These are phyloP conservation scores for Gnomoniopsis smithogilvyi DNA, from an alignment of 2,329 filamentous ascomycete genomes.

Conservation along the genomic window DNA sequence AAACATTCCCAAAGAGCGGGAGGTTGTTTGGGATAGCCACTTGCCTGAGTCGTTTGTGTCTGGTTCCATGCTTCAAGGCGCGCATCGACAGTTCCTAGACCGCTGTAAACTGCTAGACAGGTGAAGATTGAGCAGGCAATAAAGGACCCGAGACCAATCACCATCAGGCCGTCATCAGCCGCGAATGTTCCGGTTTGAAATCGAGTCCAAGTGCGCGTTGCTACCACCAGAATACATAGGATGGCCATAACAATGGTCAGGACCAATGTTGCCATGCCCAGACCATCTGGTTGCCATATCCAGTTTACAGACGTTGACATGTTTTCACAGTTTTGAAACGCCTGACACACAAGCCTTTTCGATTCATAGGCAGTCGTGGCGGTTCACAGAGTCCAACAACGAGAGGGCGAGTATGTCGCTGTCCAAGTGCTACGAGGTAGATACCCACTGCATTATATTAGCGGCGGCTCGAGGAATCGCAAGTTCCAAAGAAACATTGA, in stretches of 20 bases:
- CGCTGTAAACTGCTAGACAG: neutral
- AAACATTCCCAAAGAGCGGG: neutral
- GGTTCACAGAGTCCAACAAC: neutral
- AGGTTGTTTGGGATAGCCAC: neutral
- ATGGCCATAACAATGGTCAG: neutral
- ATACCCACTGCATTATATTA: too few relatives aligned
- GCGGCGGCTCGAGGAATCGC: too few relatives aligned
- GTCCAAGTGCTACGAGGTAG: too few relatives aligned
- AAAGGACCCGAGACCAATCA: neutral
- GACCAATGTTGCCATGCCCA: neutral
- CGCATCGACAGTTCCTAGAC: constrained; percentile 1
- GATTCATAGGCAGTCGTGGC: neutral
- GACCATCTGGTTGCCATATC: neutral
- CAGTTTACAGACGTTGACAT: neutral
- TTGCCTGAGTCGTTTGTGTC: neutral
- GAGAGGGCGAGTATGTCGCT: neutral
- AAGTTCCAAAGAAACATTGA: too few relatives aligned
- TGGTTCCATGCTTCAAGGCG: constrained; percentile 1
- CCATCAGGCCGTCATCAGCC: constrained; percentile 2
- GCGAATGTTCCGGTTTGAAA: neutral
- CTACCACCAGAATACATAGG: neutral
- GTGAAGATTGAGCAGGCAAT: constrained; percentile 1
- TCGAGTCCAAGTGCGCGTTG: neutral
- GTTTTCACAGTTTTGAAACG: too few relatives aligned
- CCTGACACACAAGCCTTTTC: neutral